Percentiles rank a stretch among this genome's conserved stretches.
Evolutionary conservation across 441 rosid genomes (phyloP).

Genomic region (Gossypium aridum): DNA sequence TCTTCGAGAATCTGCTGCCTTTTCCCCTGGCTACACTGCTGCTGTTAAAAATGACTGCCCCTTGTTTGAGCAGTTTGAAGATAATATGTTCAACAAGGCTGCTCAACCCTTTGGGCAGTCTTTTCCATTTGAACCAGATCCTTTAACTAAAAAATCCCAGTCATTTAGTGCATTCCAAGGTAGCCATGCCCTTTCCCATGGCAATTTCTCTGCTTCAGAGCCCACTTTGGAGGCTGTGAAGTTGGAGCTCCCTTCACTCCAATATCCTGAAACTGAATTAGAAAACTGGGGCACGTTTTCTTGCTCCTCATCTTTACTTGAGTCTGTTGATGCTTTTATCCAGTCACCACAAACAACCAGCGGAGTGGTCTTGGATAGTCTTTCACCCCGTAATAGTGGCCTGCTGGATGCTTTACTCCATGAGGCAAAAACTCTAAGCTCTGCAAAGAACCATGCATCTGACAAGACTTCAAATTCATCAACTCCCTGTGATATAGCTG

Average conservation of each 20-base stretch:
- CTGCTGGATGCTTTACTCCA: conserved; percentile 87
- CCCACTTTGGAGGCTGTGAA: conserved; percentile 71
- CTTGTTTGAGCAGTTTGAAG: conserved; percentile 43
- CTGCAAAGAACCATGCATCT: conserved; percentile 58
- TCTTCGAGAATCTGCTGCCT: conserved; percentile 47
- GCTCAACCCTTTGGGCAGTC: conserved; percentile 40
- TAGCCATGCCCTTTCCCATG: conserved; percentile 79
- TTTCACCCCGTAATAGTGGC: conserved; percentile 78
- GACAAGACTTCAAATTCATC: conserved; percentile 70
- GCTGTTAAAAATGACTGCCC: conserved; percentile 46
- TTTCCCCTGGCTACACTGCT: conserved; percentile 36
- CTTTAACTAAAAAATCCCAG: conserved; percentile 32
- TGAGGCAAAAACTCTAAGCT: conserved; percentile 62
- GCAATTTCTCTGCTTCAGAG: conserved; percentile 84
- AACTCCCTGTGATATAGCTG: conserved; percentile 49
- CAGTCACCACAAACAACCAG: conserved; percentile 74
- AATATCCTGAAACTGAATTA: conserved; percentile 70
- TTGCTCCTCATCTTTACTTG: conserved; percentile 59
- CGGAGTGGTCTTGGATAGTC: conserved; percentile 40
- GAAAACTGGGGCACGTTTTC: conserved; percentile 66
- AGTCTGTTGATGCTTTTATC: conserved; percentile 64
- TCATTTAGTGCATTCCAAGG: conserved; percentile 54
- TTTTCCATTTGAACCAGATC: conserved; percentile 52
- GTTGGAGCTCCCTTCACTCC: conserved; percentile 99
- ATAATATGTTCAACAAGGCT: conserved; percentile 35